Evolutionary conservation across 129 eudicot genomes (phyloP), one percentile per base, ranked within the genome.

Genomic region (Helichrysum umbraculigerum): DNA sequence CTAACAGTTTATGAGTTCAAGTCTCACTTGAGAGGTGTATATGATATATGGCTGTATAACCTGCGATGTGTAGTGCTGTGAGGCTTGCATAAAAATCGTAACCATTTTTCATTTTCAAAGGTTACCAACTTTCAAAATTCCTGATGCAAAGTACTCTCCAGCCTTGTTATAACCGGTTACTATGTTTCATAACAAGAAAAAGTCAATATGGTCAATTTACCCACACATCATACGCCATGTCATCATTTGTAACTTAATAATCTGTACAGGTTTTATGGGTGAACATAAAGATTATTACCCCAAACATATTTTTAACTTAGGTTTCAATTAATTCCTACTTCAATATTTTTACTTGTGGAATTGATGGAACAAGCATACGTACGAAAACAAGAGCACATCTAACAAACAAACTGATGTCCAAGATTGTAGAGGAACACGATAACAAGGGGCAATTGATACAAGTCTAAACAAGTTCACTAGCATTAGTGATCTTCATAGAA

Each of bases 401-500:
- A 10, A 37, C 3, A n/a, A 9, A 17, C 68, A 67, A 56, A 78
- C 25, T 15, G n/a, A 54, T 16, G 51, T 21, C 54, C 66, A 72
- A 50, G 15, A 47, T 66, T 32, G 33, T 6, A 42, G 37, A 67
- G 14, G 67, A 76, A 66, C 66, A 70, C 8, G n/a, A 74, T 39
- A 74, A 44, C 58, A 73, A 41, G 17, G 34, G 22, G 1, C 44
- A 21, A 25, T 41, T 57, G 57, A 35, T 29, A 77, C 81, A 68
- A 68, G 35, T 41, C 39, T 6, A 66, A 58, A 64, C 44, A 64
- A 64, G 69, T 64, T 34, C n/a, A 64, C 69, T 64, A 14, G 41
- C 37, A 64, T 64, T 64, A 64, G 69, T 16, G 69, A 32, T 68
- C 74, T 68, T 60, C 60, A 77, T 58, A 68, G 15, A 20, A 68